phyloP scores from a whole-genome alignment of 2,329 filamentous ascomycete species.

The Westerdykella ornata region DNA sequence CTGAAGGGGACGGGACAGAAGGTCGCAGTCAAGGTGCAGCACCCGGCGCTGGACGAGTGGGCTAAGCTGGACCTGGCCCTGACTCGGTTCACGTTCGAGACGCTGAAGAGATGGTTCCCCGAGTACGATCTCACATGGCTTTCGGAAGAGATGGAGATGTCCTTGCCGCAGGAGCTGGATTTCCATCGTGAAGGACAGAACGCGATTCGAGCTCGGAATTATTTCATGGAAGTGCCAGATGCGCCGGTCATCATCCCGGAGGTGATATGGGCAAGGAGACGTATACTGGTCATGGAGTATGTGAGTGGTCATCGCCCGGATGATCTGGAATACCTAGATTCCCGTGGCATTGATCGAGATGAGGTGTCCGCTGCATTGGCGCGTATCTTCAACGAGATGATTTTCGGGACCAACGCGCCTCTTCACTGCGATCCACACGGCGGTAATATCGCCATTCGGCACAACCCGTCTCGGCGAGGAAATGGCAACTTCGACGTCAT shows the following conservation, averaged over 20 bases:
- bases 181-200: constrained; percentile 82
- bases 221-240: constrained; percentile 68
- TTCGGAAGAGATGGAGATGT: constrained; percentile 84
- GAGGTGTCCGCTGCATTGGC: constrained; percentile 89
- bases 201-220: constrained; percentile 67
- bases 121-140: constrained; percentile 98
- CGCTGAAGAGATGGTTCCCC: constrained; percentile 86
- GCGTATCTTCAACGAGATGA: constrained; percentile 98
- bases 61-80: constrained; percentile 78
- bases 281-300: constrained; percentile 93
- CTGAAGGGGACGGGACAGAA: constrained; percentile 74
- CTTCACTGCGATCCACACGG: constrained; percentile 96
- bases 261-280: constrained; percentile 80
- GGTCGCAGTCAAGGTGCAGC: constrained; percentile 95
- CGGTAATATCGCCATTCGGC: constrained; percentile 87
- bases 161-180: constrained; percentile 84
- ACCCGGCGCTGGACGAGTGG: constrained; percentile 85
- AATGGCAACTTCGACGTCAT: constrained; percentile 85
- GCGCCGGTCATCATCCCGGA: constrained; percentile 83
- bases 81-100: constrained; percentile 83
- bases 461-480: constrained; percentile 56
- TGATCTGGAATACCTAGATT: constrained; percentile 79
- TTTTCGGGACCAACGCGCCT: constrained; percentile 82
- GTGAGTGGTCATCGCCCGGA: constrained; percentile 81
- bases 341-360: constrained; percentile 81